phyloP scores from a whole-genome alignment of 108 stramenopile genomes.

The Skeletonema marinoi region DNA sequence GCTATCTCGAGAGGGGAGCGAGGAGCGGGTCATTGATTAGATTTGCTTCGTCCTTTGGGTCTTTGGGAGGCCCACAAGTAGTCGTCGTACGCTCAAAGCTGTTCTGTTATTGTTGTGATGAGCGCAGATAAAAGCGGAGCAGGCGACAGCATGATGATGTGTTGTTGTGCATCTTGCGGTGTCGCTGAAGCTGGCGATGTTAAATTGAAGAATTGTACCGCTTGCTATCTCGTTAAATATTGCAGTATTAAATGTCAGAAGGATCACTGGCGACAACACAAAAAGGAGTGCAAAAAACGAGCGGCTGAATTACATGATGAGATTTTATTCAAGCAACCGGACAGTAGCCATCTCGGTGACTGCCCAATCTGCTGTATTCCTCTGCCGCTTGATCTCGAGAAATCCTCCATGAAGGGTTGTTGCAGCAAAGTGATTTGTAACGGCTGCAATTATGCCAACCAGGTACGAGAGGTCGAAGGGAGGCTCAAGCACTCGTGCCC shows the following conservation, averaged over 20 bases:
- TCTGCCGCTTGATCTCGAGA: too few species aligned
- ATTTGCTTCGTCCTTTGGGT: too few species aligned
- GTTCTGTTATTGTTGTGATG: too few species aligned
- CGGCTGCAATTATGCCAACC: not conserved
- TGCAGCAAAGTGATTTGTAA: not conserved
- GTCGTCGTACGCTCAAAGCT: too few species aligned
- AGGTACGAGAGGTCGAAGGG: not conserved
- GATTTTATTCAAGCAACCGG: not conserved
- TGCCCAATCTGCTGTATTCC: not conserved
- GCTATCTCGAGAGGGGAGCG: too few species aligned
- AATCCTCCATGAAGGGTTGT: not conserved
- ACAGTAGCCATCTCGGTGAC: not conserved
- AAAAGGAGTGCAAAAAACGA: not conserved
- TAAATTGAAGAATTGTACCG: constrained; percentile 1
- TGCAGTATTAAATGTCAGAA: not conserved
- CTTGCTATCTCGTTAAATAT: not conserved
- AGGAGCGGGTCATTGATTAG: too few species aligned
- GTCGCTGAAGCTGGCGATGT: not conserved
- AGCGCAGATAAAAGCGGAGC: too few species aligned
- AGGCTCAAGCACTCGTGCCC: not conserved
- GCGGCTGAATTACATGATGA: not conserved
- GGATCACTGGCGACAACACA: not conserved
- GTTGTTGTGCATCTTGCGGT: not conserved
- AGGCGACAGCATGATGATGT: too few species aligned
- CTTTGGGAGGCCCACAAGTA: too few species aligned